Conservation (phyloP, 805 yeast genomes). For the Candida arabinofermentans region DNA sequence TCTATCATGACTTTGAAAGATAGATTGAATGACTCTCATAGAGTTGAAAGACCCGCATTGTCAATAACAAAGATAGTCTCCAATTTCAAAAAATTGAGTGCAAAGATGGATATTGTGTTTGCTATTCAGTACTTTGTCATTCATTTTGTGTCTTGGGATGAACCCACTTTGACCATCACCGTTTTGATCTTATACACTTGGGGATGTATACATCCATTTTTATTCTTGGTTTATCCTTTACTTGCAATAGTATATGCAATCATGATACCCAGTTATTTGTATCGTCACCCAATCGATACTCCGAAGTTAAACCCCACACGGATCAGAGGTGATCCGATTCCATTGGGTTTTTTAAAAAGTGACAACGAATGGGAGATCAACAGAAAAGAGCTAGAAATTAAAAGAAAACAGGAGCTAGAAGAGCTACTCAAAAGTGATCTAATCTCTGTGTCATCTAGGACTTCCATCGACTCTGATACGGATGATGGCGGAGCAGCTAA, state of each 20-base stretch:
- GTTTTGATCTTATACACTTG: slow-evolving; percentile 57
- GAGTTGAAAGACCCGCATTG: slow-evolving; percentile 43
- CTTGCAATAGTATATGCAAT: slow-evolving; percentile 50
- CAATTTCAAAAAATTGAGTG: slow-evolving; percentile 55
- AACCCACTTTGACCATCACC: slow-evolving; percentile 65
- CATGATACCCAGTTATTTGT: slow-evolving; percentile 66
- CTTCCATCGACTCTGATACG: slow-evolving; percentile 14
- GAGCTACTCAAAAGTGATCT: slow-evolving; percentile 5
- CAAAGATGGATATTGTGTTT: slow-evolving; percentile 54
- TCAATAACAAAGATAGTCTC: slow-evolving; percentile 53
- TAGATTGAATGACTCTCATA: slow-evolving; percentile 28
- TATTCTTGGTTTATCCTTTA: slow-evolving; percentile 61
- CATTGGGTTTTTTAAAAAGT: slow-evolving; percentile 35
- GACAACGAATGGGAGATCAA: slow-evolving; percentile 19
- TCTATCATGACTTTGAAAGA: background rate
- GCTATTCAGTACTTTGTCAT: slow-evolving; percentile 57
- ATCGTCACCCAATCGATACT: slow-evolving; percentile 58
- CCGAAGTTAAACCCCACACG: slow-evolving; percentile 42
- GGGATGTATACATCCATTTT: slow-evolving; percentile 67
- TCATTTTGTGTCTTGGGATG: slow-evolving; percentile 68
- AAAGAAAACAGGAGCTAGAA: slow-evolving; percentile 9
- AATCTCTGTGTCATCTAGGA: slow-evolving; percentile 12
- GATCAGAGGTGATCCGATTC: slow-evolving; percentile 47
- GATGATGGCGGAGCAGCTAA: slow-evolving; percentile 11
- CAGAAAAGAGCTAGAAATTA: slow-evolving; percentile 4